Conservation (phyloP, 2,329 filamentous ascomycete genomes). For the Colletotrichum chlorophyti region DNA sequence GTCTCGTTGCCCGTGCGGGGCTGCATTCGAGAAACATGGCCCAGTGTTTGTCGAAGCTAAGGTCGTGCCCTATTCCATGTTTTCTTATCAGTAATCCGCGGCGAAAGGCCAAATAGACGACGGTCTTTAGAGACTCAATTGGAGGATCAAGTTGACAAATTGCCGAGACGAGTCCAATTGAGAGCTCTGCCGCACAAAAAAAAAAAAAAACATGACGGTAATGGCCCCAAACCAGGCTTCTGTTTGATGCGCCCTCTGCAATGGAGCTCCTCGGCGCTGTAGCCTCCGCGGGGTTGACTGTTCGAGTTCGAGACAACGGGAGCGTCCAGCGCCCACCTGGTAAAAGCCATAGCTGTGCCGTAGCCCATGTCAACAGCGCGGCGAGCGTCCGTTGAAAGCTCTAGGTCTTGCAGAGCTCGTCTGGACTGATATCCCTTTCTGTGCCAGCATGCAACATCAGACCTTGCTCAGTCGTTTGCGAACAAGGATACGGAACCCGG, state of each 20-base stretch:
- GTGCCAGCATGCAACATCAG: not conserved
- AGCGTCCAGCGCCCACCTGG: slow-evolving; percentile 3
- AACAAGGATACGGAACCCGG: slow-evolving; percentile 5
- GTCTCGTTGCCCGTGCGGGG: slow-evolving; percentile 9
- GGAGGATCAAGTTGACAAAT: slow-evolving; percentile 10
- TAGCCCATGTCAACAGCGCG: not conserved
- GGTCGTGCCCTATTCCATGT: too few relatives aligned
- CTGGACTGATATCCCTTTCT: not conserved
- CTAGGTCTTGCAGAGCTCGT: not conserved
- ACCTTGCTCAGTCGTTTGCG: not conserved
- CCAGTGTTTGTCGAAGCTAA: slow-evolving; percentile 5
- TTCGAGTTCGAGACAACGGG: slow-evolving; percentile 19
- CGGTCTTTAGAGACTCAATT: too few relatives aligned
- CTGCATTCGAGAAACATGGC: slow-evolving; percentile 1
- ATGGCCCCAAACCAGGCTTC: not conserved
- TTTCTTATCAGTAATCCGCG: slow-evolving; percentile 6
- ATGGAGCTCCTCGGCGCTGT: not conserved
- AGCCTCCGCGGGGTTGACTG: slow-evolving; percentile 15
- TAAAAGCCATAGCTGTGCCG: not conserved
- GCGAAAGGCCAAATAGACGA: not conserved
- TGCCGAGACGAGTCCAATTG: not conserved
- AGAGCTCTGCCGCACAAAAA: too few relatives aligned
- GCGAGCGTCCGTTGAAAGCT: not conserved
- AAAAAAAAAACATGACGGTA: too few relatives aligned
- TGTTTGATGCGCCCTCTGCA: slow-evolving; percentile 12